Base-by-base conservation (phyloP, 139 green algal species). In the Micromonas pusilla region DNA sequence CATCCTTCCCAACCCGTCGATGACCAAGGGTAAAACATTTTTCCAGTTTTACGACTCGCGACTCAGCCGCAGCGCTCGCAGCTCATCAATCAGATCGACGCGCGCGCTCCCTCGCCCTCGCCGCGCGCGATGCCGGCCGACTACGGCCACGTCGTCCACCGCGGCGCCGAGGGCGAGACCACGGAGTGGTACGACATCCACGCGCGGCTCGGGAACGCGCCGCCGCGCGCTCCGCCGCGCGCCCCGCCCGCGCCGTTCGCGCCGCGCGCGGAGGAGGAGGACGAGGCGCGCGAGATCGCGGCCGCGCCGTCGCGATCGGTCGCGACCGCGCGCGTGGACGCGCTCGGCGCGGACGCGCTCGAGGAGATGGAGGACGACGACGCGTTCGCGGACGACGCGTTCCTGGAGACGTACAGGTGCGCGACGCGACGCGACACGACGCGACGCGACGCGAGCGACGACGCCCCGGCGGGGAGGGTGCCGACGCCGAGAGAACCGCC, bases 131-230 rank as follows among this genome's bases (percentile, higher is more conserved):
- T 93, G 89, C 81, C 80, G 3, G 90, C 92, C 6, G 90, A 93
- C 45, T 16, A 23, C 9, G 45, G 45, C 38, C 89, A 93, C 79
- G 93, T 87, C 0, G 74, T 86, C 0, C 94, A 95, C 80, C 91
- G 84, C 26, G 77, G 83, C 3, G 74, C 80, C 16, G 81, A 90
- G 67, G 87, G 83, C 4, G 86, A 92, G 66, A 94, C 85, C 3
- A 96, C 92, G 0, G 78, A 96, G 72, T 96, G 92, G 92, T 89
- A 95, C 28, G 91, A 96, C 67, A 86, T 96, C 26, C 92, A 96
- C 30, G 39, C 83, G 0, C 38, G 39, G 16, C 2, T 89, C 3
- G 89, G 91, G 66, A 96, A 95, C 81, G 73, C 89, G 33, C 81
- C 89, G 0, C 73, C 81, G 23, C 89, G n/a, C n/a, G n/a, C n/a